These are phyloP conservation scores for Hordeum vulgare DNA, from an alignment of 176 grass and related monocot genomes.

Conservation along the genomic window DNA sequence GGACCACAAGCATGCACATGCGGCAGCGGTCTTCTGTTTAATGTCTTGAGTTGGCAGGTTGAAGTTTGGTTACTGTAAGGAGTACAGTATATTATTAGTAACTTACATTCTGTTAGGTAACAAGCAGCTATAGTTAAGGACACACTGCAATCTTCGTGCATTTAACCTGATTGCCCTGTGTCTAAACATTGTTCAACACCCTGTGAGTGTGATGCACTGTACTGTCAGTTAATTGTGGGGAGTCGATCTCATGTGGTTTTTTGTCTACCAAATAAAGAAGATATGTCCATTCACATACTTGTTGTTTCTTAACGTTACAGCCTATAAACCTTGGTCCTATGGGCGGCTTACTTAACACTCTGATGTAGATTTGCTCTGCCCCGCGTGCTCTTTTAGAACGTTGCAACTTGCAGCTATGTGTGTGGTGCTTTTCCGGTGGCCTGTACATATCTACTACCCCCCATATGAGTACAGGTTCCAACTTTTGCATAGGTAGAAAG, in stretches of 20 bases:
- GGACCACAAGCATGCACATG: slow-evolving; percentile 15
- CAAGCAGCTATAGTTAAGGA: background rate
- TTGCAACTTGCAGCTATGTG: slow-evolving; percentile 4
- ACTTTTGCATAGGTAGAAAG: slow-evolving; percentile 20
- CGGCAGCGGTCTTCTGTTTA: background rate
- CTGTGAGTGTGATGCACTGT: background rate
- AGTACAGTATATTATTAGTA: background rate
- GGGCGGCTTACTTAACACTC: slow-evolving; percentile 10
- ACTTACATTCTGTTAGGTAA: slow-evolving; percentile 25
- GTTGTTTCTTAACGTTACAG: slow-evolving; percentile 43
- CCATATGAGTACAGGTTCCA: slow-evolving; percentile 15
- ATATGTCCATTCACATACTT: slow-evolving; percentile 4
- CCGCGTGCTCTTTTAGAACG: background rate
- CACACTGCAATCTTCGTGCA: background rate
- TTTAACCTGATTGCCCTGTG: background rate
- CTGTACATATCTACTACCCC: slow-evolving; percentile 17
- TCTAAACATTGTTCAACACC: background rate
- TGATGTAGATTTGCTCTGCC: slow-evolving; percentile 22
- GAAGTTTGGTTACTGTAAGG: slow-evolving; percentile 6
- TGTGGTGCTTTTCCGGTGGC: slow-evolving; percentile 19
- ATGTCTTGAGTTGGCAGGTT: background rate
- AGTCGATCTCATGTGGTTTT: background rate
- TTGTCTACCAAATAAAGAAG: slow-evolving; percentile 22
- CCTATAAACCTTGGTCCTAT: slow-evolving; percentile 1
- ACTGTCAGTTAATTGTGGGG: slow-evolving; percentile 9